Evolutionary conservation across 106 monocot genomes (phyloP).

Genomic region (Dactylorhiza incarnata): DNA sequence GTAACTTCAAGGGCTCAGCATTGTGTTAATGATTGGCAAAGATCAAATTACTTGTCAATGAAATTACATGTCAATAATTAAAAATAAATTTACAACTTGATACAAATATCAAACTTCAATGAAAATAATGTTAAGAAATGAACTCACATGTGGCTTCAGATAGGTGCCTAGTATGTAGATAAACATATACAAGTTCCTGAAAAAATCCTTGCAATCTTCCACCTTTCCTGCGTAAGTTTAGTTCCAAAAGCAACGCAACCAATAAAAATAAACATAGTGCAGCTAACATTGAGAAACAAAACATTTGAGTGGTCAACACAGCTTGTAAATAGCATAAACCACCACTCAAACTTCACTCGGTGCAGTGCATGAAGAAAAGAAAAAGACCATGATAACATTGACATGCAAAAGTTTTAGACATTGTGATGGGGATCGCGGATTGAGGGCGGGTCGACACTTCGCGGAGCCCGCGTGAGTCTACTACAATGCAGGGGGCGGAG

Average conservation of each 20-base stretch:
- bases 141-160: constrained; percentile 93
- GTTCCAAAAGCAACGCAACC: not conserved
- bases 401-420: not conserved
- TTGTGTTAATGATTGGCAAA: not conserved
- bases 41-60: not conserved
- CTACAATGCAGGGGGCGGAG: no score
- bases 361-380: not conserved
- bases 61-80: not conserved
- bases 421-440: not conserved
- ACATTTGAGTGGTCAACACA: not conserved
- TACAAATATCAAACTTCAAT: not conserved
- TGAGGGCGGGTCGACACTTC: no score
- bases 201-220: constrained; percentile 86
- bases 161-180: constrained; percentile 92
- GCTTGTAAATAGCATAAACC: not conserved
- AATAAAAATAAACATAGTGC: not conserved
- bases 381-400: not conserved
- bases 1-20: not conserved
- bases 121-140: not conserved
- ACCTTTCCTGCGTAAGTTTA: constrained; percentile 54
- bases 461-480: no score
- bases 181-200: constrained; percentile 69
- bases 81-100: not conserved
- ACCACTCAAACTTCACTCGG: not conserved
- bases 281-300: not conserved